Evolutionary conservation across 2,329 filamentous ascomycete species (phyloP), one percentile per base, ranked within the genome.

Genomic region (Lachnellula cervina): DNA sequence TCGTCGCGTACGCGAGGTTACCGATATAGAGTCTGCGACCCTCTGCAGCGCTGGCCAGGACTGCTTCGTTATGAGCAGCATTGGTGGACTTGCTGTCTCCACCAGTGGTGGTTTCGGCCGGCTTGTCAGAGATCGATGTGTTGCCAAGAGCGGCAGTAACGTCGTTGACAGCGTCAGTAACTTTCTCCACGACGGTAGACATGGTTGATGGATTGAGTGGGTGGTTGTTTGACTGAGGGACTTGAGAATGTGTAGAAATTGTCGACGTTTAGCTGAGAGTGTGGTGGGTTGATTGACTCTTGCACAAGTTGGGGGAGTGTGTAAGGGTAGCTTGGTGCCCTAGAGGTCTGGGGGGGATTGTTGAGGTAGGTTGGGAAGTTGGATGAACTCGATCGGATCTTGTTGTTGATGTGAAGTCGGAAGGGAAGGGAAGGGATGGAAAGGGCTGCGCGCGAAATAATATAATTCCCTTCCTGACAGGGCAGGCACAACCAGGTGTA

Each of bases 1-100:
- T 96, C 87, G 94, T 97, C 87, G 93, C 92, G 78, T 99, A 99
- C 72, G 94, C 94, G 86, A 99, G 89, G 84, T 99, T 99, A 83
- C 94, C 94, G 82, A 99, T 97, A 82, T 99, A 99, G 72, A 99
- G 88, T 81, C 94, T 90, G 82, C 94, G 90, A 77, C 94, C 93
- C 83, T 99, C 94, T 77, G 93, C 92, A 77, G 94, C 94, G 80
- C 91, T 96, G 79, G 91, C 90, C 76, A 94, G 87, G 73, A 94
- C 91, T 76, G 92, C 91, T 76, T 96, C 91, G 74, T 90, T 88
- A 78, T 88, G 83, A 70, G 87, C 75, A 65, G 72, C 65, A 19
- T 59, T 64, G 62, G 70, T 67, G 23, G 62, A 40, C 74, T 79
- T 78, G 70, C 73, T 74, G 71, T 83, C 79, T 77, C 89, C 82